A percentile compares a stretch with the other conserved stretches of the same genome.
Evolutionary conservation across 2,329 filamentous ascomycete species (phyloP).

Genomic region (Cercospora zeae-maydis): DNA sequence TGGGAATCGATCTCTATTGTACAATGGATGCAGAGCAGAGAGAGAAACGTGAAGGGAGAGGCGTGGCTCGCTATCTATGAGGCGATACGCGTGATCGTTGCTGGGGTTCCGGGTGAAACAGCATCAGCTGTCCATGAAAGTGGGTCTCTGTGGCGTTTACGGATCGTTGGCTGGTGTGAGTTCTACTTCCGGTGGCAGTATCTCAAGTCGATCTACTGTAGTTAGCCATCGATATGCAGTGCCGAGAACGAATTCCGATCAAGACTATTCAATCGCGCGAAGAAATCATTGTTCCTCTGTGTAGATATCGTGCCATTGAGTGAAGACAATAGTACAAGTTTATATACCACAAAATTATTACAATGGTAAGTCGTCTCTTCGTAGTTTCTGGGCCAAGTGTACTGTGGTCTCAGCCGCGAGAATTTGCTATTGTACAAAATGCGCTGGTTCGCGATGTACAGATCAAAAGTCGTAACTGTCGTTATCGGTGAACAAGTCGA

Average conservation of each 20-base stretch:
- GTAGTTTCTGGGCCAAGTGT: background rate
- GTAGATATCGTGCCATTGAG: background rate
- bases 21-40: background rate
- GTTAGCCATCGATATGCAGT: too few relatives aligned
- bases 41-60: background rate
- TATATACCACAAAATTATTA: background rate
- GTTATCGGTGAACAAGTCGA: background rate
- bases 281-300: too few relatives aligned
- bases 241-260: too few relatives aligned
- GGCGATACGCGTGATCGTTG: background rate
- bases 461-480: background rate
- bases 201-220: too few relatives aligned
- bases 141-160: background rate
- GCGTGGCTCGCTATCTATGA: background rate
- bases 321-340: background rate
- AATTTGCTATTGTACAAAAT: background rate
- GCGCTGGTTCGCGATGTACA: background rate
- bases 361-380: background rate
- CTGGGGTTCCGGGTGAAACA: background rate
- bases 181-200: too few relatives aligned
- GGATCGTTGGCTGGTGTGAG: too few relatives aligned
- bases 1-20: background rate
- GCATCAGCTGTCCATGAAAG: background rate
- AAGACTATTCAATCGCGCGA: too few relatives aligned
- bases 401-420: background rate